Evolutionary conservation across 139 green algal genomes (phyloP), one percentile per base, ranked within the genome.

Genomic region (Volvox reticuliferus): DNA sequence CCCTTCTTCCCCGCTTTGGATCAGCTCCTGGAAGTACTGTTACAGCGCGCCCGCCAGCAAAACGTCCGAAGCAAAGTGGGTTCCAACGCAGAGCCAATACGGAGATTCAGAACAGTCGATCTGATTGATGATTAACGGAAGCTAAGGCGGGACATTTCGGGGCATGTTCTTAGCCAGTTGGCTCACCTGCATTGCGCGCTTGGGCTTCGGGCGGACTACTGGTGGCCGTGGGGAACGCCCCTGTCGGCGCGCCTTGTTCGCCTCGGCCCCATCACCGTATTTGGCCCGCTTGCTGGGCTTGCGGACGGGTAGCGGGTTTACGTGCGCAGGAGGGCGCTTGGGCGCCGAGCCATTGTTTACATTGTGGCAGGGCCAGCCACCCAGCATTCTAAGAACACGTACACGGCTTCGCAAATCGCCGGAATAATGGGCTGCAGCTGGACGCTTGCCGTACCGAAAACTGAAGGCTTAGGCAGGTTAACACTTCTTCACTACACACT

Each of bases 281-380:
- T 89, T 89, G 69, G 36, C 85, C 22, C 85, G 37, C 19, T 55
- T 71, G 37, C 85, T 89, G 37, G 85, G 35, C 44, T 89, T 89
- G 1, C 37, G 37, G 0, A 50, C 37, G 1, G 85, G 85, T 20
- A 89, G 3, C 26, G 85, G 85, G 37, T 89, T 89, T 20, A 89
- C 69, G 44, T 82, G 85, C n/a, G 21, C 0, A 9, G 30, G 1
- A 19, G 80, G 2, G 12, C 80, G 55, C 21, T 32, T 85, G 36
- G 79, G 37, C 30, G 75, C 28, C 75, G 22, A 1, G 36, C 21
- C 67, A 35, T 44, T 84, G 22, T 24, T 65, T 18, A 33, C 36
- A 55, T 55, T 55, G 5, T 37, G 21, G 30, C 12, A 62, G 3
- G 82, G 82, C 82, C 82, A 87, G 6, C 82, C 82, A 1, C 32